phyloP scores from a whole-genome alignment of 2,329 filamentous ascomycete species.

The Tricladium varicosporioides region DNA sequence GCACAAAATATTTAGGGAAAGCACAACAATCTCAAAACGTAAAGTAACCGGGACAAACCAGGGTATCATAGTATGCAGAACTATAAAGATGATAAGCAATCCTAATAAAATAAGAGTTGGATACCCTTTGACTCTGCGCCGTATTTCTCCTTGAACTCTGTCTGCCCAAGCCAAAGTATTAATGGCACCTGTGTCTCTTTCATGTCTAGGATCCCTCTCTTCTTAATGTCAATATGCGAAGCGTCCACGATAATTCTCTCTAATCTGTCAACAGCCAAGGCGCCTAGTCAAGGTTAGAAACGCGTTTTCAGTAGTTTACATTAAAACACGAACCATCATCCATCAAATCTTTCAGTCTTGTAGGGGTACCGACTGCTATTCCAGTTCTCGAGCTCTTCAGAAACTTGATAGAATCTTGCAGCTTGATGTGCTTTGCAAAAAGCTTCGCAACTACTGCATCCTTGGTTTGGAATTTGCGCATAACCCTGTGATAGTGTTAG shows the following conservation, averaged over 20 bases:
- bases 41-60: neutral
- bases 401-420: constrained; percentile 79
- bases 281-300: constrained; percentile 45
- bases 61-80: neutral
- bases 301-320: neutral
- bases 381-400: constrained; percentile 70
- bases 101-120: constrained; percentile 64
- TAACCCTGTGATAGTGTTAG: constrained; percentile 48
- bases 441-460: constrained; percentile 80
- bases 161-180: constrained; percentile 67
- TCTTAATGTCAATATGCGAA: constrained; percentile 92
- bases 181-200: constrained; percentile 85
- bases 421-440: constrained; percentile 97
- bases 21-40: no score
- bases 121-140: constrained; percentile 53
- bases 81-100: neutral
- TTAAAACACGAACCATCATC: constrained; percentile 63
- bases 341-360: constrained; percentile 76
- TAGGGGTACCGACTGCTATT: constrained; percentile 87
- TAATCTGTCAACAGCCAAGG: constrained; percentile 67
- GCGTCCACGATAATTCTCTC: constrained; percentile 85
- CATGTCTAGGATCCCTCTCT: constrained; percentile 92
- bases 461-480: constrained; percentile 78
- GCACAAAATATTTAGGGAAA: no score
- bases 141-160: constrained; percentile 71